A percentile compares a stretch with the other conserved stretches of the same genome.
phyloP scores from a whole-genome alignment of 768 basidiomycete genomes.

The Naganishia kalamii region DNA sequence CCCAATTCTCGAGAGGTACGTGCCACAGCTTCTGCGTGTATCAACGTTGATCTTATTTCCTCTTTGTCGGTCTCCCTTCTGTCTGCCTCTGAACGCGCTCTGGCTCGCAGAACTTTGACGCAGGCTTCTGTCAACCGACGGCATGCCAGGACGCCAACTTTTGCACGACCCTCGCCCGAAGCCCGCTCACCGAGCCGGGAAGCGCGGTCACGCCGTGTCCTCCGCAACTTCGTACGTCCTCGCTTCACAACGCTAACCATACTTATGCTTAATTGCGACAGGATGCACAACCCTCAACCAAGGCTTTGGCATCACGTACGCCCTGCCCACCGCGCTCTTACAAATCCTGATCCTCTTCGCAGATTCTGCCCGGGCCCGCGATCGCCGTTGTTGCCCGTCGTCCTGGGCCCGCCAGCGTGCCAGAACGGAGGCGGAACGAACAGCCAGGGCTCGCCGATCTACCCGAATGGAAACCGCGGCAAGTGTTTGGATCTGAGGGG shows the following conservation, averaged over 20 bases:
- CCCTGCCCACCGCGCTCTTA: background rate
- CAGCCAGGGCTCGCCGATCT: slow-evolving; percentile 19
- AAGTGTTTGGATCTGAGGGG: slow-evolving; percentile 31
- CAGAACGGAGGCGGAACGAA: background rate
- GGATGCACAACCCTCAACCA: slow-evolving; percentile 3
- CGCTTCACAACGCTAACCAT: background rate
- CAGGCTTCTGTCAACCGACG: slow-evolving; percentile 11
- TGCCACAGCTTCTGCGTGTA: background rate
- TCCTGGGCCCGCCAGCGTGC: background rate
- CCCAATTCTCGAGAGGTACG: background rate
- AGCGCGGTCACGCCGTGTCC: background rate
- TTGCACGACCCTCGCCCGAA: slow-evolving; percentile 1
- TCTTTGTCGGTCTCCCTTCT: background rate
- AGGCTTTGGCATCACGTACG: slow-evolving; percentile 1
- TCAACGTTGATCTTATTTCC: background rate
- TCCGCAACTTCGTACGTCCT: background rate
- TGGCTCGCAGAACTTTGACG: background rate
- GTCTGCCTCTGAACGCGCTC: background rate
- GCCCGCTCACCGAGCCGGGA: background rate
- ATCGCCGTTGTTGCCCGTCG: background rate
- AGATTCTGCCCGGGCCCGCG: background rate
- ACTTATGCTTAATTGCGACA: background rate
- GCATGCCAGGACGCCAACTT: background rate
- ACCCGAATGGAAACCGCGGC: slow-evolving; percentile 27
- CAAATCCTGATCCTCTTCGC: no score